Base-by-base conservation (phyloP, 1,139 yeast species). In the Yamadazyma buinensis region DNA sequence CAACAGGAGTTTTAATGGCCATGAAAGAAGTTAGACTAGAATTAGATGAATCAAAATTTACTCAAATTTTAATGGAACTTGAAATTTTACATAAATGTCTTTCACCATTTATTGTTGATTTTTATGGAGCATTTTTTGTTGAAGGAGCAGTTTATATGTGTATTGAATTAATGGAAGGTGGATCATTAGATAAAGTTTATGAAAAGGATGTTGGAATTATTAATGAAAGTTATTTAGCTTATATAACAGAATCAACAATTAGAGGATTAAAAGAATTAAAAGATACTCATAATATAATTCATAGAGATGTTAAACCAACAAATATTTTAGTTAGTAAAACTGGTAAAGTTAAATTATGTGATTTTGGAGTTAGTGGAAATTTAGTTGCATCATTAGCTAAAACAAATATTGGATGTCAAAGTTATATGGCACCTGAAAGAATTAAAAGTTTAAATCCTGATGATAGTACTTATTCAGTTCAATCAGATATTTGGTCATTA, bases 101-200 rank as follows among this genome's bases (percentile, higher is more conserved):
- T 43, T 82, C 95, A 7, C 95, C 95, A 2, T 87, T 77, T 56
- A 88, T 92, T 54, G 96, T 92, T 33, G 97, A 90, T 52, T 92
- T 92, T 50, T 92, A 85, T 54, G 97, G 98, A 26, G 98, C 97
- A 0, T 92, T 92, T 52, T 92, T 92, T 54, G 90, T 86, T 27
- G 98, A 92, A 61, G 97, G 97, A 30, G 96, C 97, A 0, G 98
- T 92, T 28, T 92, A 90, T 63, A 88, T 94, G 85, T 92, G 98
- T 61, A 92, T 92, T 76, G 99, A 92, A 62, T 86, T 81, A 59
- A 92, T 92, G 99, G 95, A 90, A 59, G 97, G 97, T 33, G 97
- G 97, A 0, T 87, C 96, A 0, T 64, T 94, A 39, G 97, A 92
- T 58, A 86, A 84, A 52, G 72, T 92, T 17, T 92, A 88, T 58